These are phyloP conservation scores for Gentiana straminea DNA, from an alignment of 257 asterid genomes.

Conservation along the genomic window DNA sequence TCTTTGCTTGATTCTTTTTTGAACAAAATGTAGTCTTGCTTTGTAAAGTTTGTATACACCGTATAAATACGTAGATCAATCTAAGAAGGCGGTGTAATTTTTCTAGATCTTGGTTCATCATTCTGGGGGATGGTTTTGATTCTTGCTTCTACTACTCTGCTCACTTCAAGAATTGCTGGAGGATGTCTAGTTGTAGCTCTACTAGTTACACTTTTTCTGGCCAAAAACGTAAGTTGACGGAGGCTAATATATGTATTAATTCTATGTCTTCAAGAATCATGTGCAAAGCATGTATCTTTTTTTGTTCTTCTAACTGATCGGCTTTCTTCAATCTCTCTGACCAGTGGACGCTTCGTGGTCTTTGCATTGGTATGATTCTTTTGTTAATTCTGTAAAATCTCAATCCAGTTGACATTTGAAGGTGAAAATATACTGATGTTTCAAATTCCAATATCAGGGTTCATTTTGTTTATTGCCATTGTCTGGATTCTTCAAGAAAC, in stretches of 20 bases:
- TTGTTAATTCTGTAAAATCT: background rate
- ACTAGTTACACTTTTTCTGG: constrained; percentile 27
- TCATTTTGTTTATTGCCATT: constrained; percentile 21
- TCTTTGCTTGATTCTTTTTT: background rate
- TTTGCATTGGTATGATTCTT: constrained; percentile 28
- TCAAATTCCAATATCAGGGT: constrained; percentile 18
- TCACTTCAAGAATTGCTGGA: constrained; percentile 34
- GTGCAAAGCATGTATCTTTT: no score
- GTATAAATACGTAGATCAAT: constrained; percentile 1
- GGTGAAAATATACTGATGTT: constrained; percentile 9
- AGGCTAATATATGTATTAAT: no score
- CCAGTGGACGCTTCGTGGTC: constrained; percentile 42
- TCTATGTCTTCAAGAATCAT: no score
- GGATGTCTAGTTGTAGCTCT: constrained; percentile 26
- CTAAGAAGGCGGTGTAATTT: constrained; percentile 5
- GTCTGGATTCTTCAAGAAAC: constrained; percentile 37
- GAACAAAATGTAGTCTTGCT: background rate
- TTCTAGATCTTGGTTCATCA: constrained; percentile 38
- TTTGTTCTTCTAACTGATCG: constrained; percentile 12
- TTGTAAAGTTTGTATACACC: no score
- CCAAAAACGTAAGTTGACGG: constrained; percentile 27
- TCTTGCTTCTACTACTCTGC: constrained; percentile 36
- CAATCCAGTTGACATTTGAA: constrained; percentile 1
- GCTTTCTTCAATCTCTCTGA: constrained; percentile 5
- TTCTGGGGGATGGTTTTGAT: constrained; percentile 43